Base-by-base conservation (phyloP, 169 alveolate genomes). In the Plasmodium coatneyi region DNA sequence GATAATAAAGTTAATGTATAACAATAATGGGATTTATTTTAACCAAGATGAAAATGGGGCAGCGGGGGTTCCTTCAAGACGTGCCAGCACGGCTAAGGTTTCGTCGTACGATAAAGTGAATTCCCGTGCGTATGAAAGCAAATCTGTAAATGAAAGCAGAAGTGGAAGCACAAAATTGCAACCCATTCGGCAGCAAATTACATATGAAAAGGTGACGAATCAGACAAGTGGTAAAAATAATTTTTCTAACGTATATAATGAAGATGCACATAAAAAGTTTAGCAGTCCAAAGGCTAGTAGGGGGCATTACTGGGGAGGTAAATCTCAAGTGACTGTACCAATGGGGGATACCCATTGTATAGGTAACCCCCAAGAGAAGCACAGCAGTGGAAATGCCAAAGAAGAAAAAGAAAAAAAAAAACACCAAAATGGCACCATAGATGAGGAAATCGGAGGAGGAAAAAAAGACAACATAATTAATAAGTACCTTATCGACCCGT, bases 21-120 rank as follows among this genome's bases (percentile, higher is more conserved):
- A 87, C 54, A 79, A 87, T 80, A 87, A 87, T 25, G 93, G 93
- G 2, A 87, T 87, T 5, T 87, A 79, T 52, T 87, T 87, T 79
- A 70, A 87, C 49, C 28, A 87, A 6, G 93, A 87, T 87, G 82
- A 87, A 12, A 6, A 87, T 43, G 41, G 30, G 12, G 25, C 41
- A 46, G 22, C 25, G 12, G 46, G 39, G 1, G 25, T 30, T 46
- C 14, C 66, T 16, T 36, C 36, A 12, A 16, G 22, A 83, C 34
- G 54, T 39, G 66, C 54, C 16, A 80, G 2, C 28, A 43, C 34
- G 25, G 46, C 70, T 46, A 22, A 60, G n/a, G 41, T 4, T 4
- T 6, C 34, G 41, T 22, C 70, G 14, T 12, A 80, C 36, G 9
- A 43, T 52, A 19, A 80, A 32, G 82, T 39, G 12, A 74, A 74